phyloP scores from a whole-genome alignment of 2,329 filamentous ascomycete species.

The Zarea fungicola region DNA sequence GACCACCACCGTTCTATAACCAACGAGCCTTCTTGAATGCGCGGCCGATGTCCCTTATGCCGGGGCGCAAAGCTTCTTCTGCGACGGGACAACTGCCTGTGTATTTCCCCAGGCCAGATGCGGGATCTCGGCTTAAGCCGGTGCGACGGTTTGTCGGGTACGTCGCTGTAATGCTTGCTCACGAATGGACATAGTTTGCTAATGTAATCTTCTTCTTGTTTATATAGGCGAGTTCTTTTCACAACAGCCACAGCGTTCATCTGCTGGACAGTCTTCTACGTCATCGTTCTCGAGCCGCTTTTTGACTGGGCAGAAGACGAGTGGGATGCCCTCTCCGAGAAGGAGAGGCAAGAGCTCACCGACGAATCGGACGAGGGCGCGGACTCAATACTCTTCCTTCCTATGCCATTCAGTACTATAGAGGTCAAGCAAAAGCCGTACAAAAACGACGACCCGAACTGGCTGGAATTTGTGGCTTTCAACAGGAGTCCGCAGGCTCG shows the following conservation, averaged over 20 bases:
- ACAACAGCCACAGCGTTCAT: slow-evolving; percentile 29
- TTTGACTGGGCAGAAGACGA: slow-evolving; percentile 37
- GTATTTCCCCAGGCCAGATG: slow-evolving; percentile 25
- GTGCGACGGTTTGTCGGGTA: slow-evolving; percentile 27
- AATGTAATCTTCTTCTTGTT: background rate
- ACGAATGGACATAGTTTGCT: background rate
- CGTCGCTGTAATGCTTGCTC: background rate
- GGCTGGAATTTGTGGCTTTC: slow-evolving; percentile 55
- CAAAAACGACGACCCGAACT: slow-evolving; percentile 56
- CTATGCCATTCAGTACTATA: slow-evolving; percentile 55
- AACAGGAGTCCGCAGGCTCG: slow-evolving; percentile 47
- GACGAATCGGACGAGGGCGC: slow-evolving; percentile 38
- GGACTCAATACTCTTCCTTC: slow-evolving; percentile 49
- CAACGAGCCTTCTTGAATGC: slow-evolving; percentile 17
- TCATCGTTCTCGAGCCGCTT: slow-evolving; percentile 42
- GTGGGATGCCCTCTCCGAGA: slow-evolving; percentile 36
- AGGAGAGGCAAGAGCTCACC: slow-evolving; percentile 37
- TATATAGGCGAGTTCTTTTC: slow-evolving; percentile 22
- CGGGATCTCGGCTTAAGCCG: slow-evolving; percentile 13
- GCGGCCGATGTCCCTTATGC: slow-evolving; percentile 29
- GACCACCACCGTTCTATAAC: slow-evolving; percentile 19
- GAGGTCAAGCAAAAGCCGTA: slow-evolving; percentile 46
- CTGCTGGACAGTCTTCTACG: slow-evolving; percentile 40
- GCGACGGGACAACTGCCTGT: slow-evolving; percentile 23
- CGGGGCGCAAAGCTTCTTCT: slow-evolving; percentile 25